These are phyloP conservation scores for Xylariaceae sp. DNA, from an alignment of 2,329 filamentous ascomycete species.

Conservation along the genomic window DNA sequence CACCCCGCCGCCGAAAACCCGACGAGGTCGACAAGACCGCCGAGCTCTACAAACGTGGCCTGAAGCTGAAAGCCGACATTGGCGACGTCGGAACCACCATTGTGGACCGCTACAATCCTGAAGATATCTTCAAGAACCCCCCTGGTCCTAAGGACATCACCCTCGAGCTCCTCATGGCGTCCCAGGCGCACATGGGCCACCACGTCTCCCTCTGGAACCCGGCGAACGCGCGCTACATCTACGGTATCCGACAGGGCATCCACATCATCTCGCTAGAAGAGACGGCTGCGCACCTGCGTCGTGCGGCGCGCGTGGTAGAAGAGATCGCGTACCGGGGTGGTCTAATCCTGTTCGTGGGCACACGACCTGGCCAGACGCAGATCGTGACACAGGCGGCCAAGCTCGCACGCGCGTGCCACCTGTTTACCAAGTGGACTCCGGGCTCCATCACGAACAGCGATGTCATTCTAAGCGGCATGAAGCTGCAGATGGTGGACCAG, in stretches of 20 bases:
- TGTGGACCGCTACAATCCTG: conserved; percentile 57
- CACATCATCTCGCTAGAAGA: conserved; percentile 91
- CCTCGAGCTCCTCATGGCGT: conserved; percentile 83
- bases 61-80: conserved; percentile 42
- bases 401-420: conserved; percentile 72
- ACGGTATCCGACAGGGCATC: conserved; percentile 78
- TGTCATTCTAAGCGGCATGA: conserved; percentile 69
- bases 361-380: conserved; percentile 72
- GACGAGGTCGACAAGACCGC: conserved; percentile 32
- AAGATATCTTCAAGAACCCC: conserved; percentile 63
- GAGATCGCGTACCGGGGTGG: conserved; percentile 79
- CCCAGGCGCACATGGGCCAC: conserved; percentile 86
- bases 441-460: conserved; percentile 90
- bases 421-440: conserved; percentile 90
- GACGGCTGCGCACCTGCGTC: conserved; percentile 83
- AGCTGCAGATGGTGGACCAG: conserved; percentile 71
- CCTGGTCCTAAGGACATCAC: conserved; percentile 75
- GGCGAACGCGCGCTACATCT: conserved; percentile 88
- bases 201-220: conserved; percentile 91
- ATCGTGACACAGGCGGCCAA: conserved; percentile 76
- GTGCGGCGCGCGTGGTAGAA: conserved; percentile 86
- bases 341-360: conserved; percentile 86
- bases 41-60: conserved; percentile 34
- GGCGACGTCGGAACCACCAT: conserved; percentile 45
- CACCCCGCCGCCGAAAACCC: conserved; percentile 20